phyloP scores from a whole-genome alignment of 306 rosid species.

The Pyrus communis region DNA sequence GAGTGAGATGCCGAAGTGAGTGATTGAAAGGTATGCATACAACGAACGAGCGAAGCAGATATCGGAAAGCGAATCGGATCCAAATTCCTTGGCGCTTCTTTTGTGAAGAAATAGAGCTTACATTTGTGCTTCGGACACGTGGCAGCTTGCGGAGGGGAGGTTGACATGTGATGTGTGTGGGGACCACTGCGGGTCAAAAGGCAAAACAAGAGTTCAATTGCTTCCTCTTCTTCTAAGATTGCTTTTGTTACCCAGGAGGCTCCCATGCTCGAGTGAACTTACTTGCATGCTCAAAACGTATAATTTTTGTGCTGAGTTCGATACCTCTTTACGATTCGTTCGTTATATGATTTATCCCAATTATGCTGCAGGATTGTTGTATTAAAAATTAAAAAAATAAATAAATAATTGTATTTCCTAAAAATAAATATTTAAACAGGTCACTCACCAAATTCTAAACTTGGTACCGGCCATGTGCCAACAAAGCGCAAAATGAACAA shows the following conservation, averaged over 20 bases:
- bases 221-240: too few species aligned
- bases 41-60: constrained; percentile 3
- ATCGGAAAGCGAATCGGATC: constrained; percentile 28
- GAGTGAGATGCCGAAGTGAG: neutral
- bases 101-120: neutral
- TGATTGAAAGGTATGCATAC: neutral
- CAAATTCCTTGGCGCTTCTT: constrained; percentile 55
- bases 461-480: neutral
- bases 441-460: neutral
- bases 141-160: neutral
- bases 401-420: too few species aligned
- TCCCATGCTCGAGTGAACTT: too few species aligned
- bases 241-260: too few species aligned
- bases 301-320: too few species aligned
- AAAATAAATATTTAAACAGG: too few species aligned
- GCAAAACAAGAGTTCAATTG: too few species aligned
- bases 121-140: neutral
- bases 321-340: too few species aligned
- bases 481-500: neutral
- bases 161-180: neutral
- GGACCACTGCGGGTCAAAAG: neutral
- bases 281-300: too few species aligned
- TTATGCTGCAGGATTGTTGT: too few species aligned
- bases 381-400: too few species aligned
- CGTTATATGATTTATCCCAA: too few species aligned